Evolutionary conservation across 306 rosid genomes (phyloP), one percentile per base, ranked within the genome.

Genomic region (Coriaria nepalensis): DNA sequence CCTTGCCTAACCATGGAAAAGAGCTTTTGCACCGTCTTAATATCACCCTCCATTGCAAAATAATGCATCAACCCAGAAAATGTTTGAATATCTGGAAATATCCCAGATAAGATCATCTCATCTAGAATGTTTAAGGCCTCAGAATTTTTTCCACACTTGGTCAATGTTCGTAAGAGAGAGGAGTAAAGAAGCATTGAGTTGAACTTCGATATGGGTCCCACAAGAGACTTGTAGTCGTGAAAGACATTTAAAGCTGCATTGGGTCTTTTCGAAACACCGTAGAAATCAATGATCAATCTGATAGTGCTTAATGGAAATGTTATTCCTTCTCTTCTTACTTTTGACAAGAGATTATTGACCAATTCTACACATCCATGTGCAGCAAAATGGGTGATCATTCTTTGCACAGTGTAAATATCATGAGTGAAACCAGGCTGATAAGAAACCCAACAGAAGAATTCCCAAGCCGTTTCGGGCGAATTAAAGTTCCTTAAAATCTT

Each of bases 171-270:
- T 54, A 86, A 52, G 6, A 86, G 82, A 57, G 93, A 86, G 7
- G 93, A 86, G 56, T 78, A 81, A 44, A 81, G 56, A 50, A 86
- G 69, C 95, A 81, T 71, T 57, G 72, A 5, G 55, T 73, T 79
- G 55, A 66, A 69, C 8, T 62, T 69, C 45, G 95, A 76, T 61
- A 81, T 62, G 45, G 82, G 62, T 15, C 80, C 80, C 15, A 87
- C 81, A 0, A 81, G 73, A 39, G 51, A 62, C 63, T 80, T 61
- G 41, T 73, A 76, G 32, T 62, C 60, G 11, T 51, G 71, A 71
- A 86, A 86, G 59, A 86, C 75, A 71, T 76, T 86, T 40, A 76
- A 52, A 62, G 93, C 88, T 64, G 95, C 88, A 40, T 86, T 82
- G 13, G 88, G 82, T 37, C 74, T 71, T 75, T 81, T 81, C 6